Percentiles rank a stretch among this genome's conserved stretches.
Evolutionary conservation across 2,329 filamentous ascomycete species (phyloP).

Genomic region (Trichoderma sp.): DNA sequence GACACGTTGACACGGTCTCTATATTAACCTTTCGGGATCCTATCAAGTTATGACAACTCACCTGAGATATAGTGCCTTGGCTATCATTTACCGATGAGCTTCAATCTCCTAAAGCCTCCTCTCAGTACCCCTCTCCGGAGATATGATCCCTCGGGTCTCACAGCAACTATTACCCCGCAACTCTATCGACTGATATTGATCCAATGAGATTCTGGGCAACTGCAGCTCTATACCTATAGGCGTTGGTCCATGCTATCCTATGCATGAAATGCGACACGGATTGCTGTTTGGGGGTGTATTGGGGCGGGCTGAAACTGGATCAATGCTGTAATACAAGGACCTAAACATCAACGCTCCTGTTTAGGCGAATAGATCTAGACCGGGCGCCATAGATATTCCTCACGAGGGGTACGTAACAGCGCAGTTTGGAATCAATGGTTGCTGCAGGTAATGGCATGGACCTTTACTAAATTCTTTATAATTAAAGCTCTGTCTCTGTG

Average conservation of each 20-base stretch:
- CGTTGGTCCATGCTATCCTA: background rate
- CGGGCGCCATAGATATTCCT: background rate
- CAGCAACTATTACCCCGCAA: conserved; percentile 3
- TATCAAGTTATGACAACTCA: background rate
- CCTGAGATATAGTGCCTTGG: background rate
- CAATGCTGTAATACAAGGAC: background rate
- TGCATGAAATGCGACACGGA: background rate
- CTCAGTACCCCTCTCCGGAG: background rate
- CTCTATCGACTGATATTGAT: background rate
- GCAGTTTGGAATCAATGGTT: background rate
- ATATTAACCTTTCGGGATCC: too few species aligned
- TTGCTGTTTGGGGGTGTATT: background rate
- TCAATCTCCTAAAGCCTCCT: background rate
- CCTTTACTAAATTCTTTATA: too few species aligned
- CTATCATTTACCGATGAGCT: background rate
- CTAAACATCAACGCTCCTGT: background rate
- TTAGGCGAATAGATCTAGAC: background rate
- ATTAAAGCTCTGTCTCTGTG: background rate
- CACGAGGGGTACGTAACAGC: background rate
- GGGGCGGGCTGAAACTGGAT: background rate
- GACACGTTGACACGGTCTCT: background rate
- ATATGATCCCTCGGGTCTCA: background rate
- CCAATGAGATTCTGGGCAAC: background rate
- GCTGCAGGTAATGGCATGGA: too few species aligned
- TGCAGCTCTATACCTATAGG: background rate